phyloP scores from a whole-genome alignment of 2,329 filamentous ascomycete species.

The Penicillium sp. region DNA sequence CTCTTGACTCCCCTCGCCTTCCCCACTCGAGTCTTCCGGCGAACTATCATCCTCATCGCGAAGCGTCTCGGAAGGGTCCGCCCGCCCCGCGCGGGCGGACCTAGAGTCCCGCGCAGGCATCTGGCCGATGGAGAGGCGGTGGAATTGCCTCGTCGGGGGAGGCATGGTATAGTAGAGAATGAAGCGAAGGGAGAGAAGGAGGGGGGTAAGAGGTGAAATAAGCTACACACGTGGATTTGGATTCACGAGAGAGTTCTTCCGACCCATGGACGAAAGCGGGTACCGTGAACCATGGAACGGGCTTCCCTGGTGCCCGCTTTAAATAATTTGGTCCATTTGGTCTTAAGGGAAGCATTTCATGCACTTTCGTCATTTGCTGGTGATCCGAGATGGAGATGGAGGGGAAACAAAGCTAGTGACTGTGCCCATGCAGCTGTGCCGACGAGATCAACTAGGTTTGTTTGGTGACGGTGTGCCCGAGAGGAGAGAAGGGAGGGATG shows the following conservation, averaged over 20 bases:
- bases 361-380: background rate
- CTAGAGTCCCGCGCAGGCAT: slow-evolving; percentile 37
- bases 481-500: background rate
- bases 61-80: slow-evolving; percentile 22
- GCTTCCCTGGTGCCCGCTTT: slow-evolving; percentile 29
- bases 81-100: slow-evolving; percentile 20
- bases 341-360: background rate
- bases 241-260: slow-evolving; percentile 33
- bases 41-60: slow-evolving; percentile 17
- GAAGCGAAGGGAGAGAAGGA: slow-evolving; percentile 20
- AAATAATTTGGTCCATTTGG: slow-evolving; percentile 24
- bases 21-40: slow-evolving; percentile 14
- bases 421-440: background rate
- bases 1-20: slow-evolving; percentile 3
- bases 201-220: slow-evolving; percentile 8
- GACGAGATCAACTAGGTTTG: background rate
- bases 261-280: slow-evolving; percentile 43
- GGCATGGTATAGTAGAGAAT: slow-evolving; percentile 34
- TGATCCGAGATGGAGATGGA: background rate
- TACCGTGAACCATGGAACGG: slow-evolving; percentile 35
- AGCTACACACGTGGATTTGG: slow-evolving; percentile 3
- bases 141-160: slow-evolving; percentile 44
- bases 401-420: background rate
- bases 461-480: background rate
- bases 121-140: slow-evolving; percentile 43